These are phyloP conservation scores for Microthyrium microscopicum DNA, from an alignment of 2,329 filamentous ascomycete species.

Conservation along the genomic window DNA sequence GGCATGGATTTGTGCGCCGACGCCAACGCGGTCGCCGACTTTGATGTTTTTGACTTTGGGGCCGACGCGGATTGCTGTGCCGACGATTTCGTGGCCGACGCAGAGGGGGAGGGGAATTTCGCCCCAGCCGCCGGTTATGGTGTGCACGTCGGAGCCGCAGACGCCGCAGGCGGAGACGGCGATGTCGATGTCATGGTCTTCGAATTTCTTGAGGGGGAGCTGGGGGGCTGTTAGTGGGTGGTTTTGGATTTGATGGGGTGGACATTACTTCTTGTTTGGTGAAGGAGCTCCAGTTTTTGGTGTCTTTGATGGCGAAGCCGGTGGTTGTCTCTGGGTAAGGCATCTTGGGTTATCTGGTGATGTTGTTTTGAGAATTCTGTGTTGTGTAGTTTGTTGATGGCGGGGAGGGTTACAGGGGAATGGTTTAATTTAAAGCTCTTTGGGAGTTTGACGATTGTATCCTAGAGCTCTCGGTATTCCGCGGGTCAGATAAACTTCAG, in stretches of 20 bases:
- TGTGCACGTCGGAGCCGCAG: constrained; percentile 33
- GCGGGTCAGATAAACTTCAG: no score
- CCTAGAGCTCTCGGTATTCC: no score
- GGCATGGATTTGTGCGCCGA: constrained; percentile 33
- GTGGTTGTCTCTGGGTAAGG: constrained; percentile 34
- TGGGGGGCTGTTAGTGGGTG: not conserved
- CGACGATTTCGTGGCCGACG: constrained; percentile 47
- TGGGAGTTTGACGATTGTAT: no score
- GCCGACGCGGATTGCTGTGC: constrained; percentile 32
- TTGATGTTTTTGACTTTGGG: constrained; percentile 33
- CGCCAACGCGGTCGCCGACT: constrained; percentile 28
- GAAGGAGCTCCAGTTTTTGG: constrained; percentile 47
- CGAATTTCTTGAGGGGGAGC: constrained; percentile 67
- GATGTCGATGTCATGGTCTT: constrained; percentile 74
- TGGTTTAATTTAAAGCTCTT: no score
- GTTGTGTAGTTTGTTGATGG: no score
- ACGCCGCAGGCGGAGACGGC: constrained; percentile 67
- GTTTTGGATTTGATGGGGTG: not conserved
- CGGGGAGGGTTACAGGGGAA: no score
- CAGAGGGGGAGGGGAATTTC: constrained; percentile 43
- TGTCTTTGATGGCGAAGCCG: constrained; percentile 31
- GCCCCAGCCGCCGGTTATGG: constrained; percentile 44
- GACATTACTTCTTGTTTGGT: constrained; percentile 35
- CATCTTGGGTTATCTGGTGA: constrained; percentile 19
- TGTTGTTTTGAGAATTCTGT: not conserved